phyloP scores from a whole-genome alignment of 2,329 filamentous ascomycete genomes.

The Aspergillus alliaceus region DNA sequence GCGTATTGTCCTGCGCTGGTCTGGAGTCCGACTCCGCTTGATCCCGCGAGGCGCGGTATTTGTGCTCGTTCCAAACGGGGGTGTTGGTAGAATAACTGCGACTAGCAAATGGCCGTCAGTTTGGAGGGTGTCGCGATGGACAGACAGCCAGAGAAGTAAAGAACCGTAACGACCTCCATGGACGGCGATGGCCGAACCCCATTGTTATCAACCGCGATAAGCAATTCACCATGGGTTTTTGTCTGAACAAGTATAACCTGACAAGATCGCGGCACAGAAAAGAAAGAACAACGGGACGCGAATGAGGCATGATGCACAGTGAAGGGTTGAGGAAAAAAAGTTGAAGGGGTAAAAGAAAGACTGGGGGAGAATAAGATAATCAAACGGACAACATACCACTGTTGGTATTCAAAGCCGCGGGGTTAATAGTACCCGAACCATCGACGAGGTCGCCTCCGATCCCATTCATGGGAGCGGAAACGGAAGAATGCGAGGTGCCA shows the following conservation, averaged over 20 bases:
- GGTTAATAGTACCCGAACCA: slow-evolving; percentile 88
- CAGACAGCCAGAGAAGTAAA: slow-evolving; percentile 14
- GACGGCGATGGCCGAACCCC: slow-evolving; percentile 1
- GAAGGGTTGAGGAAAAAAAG: not conserved
- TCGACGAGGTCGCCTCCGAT: slow-evolving; percentile 55
- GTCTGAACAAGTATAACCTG: not conserved
- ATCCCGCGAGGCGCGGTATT: slow-evolving; percentile 64
- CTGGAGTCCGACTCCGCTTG: slow-evolving; percentile 78
- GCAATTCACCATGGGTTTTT: not conserved
- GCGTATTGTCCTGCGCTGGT: slow-evolving; percentile 60
- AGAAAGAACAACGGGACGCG: not conserved
- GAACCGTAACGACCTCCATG: slow-evolving; percentile 12
- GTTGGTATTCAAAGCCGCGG: slow-evolving; percentile 73
- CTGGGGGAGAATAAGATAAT: not conserved
- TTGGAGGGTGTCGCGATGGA: slow-evolving; percentile 28
- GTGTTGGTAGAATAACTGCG: slow-evolving; percentile 34
- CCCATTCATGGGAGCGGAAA: slow-evolving; percentile 69
- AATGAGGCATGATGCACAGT: not conserved
- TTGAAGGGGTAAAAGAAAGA: too few relatives aligned
- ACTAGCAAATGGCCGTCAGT: slow-evolving; percentile 38
- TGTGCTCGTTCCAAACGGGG: slow-evolving; percentile 35
- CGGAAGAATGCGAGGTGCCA: slow-evolving; percentile 48
- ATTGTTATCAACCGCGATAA: slow-evolving; percentile 5
- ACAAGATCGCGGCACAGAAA: not conserved
- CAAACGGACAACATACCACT: slow-evolving; percentile 57